Base-by-base conservation (phyloP, 192 early-diverging fungal genomes). In the Linnemannia elongata region DNA sequence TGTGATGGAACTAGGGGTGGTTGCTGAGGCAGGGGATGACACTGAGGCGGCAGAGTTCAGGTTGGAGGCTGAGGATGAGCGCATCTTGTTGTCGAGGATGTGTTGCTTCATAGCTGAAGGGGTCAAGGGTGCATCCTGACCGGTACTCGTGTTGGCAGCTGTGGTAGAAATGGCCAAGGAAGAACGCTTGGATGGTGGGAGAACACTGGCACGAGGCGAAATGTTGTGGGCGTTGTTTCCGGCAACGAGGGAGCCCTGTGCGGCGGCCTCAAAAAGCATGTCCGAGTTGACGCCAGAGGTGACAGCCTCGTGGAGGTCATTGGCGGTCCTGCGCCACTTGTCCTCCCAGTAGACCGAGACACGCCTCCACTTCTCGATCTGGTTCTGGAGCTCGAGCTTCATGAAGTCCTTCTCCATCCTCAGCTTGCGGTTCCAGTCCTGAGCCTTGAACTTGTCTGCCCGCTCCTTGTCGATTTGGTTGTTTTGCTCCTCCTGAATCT, bases 331-430 rank as follows among this genome's bases (percentile, higher is more conserved):
- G 76, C 85, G 85, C 79, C 79, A 87, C 76, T 87, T 87, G 66
- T 87, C 85, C 47, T 87, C 85, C 85, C 85, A 87, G 27, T 87
- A 87, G 35, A 81, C 52, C 10, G 85, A 87, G 24, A 87, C 85
- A 9, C 85, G 71, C 71, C 79, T 80, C 85, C 85, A 87, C 36
- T 87, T 87, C 85, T 87, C 85, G 44, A 81, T 80, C 79, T 87
- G 85, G 52, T 87, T 87, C 72, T 87, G 85, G 36, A 87, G 80
- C 45, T 87, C 85, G 22, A 87, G 76, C 54, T 87, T 87, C 85
- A 87, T 87, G 77, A 81, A 87, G 52, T 87, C 85, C 76, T 87
- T 87, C 72, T 87, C 85, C 85, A 87, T 87, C 5, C 85, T 42
- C 71, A 87, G 52, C 72, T 87, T 87, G 38, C 85, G 54, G 85